Conservation (phyloP, 257 asterid species). For the Penstemon eatonii region DNA sequence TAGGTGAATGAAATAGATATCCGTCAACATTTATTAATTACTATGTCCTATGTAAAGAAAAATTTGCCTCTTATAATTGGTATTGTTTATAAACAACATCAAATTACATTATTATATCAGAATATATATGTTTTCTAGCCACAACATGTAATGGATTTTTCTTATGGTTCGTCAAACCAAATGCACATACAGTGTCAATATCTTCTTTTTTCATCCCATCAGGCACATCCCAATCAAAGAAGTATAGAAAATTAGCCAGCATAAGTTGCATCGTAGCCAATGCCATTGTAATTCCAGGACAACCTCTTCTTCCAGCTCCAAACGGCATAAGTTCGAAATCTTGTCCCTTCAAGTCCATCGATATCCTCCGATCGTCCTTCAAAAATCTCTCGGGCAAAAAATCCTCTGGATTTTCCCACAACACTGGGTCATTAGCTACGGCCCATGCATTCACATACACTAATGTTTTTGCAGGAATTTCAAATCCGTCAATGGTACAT, state of each 20-base stretch:
- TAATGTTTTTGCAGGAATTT: conserved; percentile 33
- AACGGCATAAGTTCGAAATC: conserved; percentile 30
- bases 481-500: conserved; percentile 28
- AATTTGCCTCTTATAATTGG: too few relatives aligned
- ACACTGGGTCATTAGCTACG: conserved; percentile 30
- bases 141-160: conserved; percentile 27
- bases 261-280: conserved; percentile 23
- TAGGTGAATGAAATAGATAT: too few relatives aligned
- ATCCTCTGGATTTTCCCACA: conserved; percentile 36
- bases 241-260: conserved; percentile 28
- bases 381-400: conserved; percentile 42
- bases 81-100: too few relatives aligned
- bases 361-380: not conserved
- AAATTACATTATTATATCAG: too few relatives aligned
- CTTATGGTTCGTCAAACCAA: conserved; percentile 30
- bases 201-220: conserved; percentile 25
- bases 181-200: conserved; percentile 22
- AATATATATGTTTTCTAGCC: not conserved
- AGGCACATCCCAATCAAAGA: conserved; percentile 34
- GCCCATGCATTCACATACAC: conserved; percentile 42
- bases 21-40: too few relatives aligned
- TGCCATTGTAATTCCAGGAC: conserved; percentile 36
- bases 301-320: conserved; percentile 32
- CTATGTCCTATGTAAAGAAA: too few relatives aligned
- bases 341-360: conserved; percentile 23